A percentile compares a stretch with the other conserved stretches of the same genome.
These are phyloP conservation scores for Schwanniomyces polymorphus DNA, from an alignment of 805 yeast genomes.

Conservation along the genomic window DNA sequence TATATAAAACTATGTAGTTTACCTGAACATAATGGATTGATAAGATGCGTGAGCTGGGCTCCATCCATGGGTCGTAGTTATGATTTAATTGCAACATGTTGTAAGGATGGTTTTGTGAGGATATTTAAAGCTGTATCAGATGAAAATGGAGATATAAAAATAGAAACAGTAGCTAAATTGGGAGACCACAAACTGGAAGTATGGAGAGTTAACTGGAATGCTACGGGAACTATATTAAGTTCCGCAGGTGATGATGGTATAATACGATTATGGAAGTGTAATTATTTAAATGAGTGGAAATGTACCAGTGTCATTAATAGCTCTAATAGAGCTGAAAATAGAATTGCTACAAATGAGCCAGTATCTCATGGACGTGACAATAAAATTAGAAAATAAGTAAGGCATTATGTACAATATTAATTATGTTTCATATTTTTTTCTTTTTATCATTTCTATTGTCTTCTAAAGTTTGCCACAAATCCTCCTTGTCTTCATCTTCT, in stretches of 20 bases:
- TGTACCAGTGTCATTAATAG: conserved; percentile 72
- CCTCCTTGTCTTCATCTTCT: conserved; percentile 33
- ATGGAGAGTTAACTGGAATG: conserved; percentile 95
- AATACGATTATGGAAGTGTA: conserved; percentile 87
- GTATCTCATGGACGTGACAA: neutral
- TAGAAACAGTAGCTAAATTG: conserved; percentile 65
- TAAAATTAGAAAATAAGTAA: conserved; percentile 2
- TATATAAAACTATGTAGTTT: conserved; percentile 59
- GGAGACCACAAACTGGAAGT: conserved; percentile 85
- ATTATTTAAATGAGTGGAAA: conserved; percentile 81
- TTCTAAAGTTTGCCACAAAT: conserved; percentile 41
- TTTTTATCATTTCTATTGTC: conserved; percentile 27
- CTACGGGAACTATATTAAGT: conserved; percentile 88
- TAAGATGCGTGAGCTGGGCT: conserved; percentile 93
- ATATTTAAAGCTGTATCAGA: conserved; percentile 71
- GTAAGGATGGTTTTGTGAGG: conserved; percentile 90
- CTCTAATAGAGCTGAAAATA: conserved; percentile 22
- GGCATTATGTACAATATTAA: neutral
- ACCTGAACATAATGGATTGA: conserved; percentile 83
- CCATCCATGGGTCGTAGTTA: conserved; percentile 91
- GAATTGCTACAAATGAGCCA: conserved; percentile 15
- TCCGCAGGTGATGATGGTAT: conserved; percentile 96
- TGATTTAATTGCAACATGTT: conserved; percentile 90
- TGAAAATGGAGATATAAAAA: conserved; percentile 31
- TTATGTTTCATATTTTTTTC: conserved; percentile 19